Percentiles rank a stretch among this genome's conserved stretches.
Conservation (phyloP, 2,329 filamentous ascomycete species). For the Colletotrichum sp. region DNA sequence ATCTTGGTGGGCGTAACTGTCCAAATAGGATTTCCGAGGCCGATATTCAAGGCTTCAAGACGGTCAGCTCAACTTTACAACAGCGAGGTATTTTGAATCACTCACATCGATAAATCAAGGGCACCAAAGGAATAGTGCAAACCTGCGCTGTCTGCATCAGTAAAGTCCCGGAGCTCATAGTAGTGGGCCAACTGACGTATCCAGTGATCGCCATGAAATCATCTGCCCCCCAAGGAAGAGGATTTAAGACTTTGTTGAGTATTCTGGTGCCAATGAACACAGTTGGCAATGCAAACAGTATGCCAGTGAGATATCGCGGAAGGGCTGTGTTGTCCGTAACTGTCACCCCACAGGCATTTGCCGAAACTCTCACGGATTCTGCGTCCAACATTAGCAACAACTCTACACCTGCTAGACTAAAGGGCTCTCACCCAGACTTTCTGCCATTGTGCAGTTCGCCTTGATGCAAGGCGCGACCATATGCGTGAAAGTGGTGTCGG, state of each 20-base stretch:
- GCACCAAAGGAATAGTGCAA: background rate
- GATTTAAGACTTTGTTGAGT: background rate
- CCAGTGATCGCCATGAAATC: background rate
- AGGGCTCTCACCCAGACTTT: background rate
- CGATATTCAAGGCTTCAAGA: background rate
- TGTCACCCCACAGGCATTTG: background rate
- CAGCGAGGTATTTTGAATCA: rapidly evolving
- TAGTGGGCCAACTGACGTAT: background rate
- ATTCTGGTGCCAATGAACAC: background rate
- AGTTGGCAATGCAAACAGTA: background rate
- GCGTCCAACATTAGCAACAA: background rate
- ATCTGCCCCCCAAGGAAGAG: background rate
- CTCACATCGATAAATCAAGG: background rate
- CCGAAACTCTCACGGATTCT: background rate
- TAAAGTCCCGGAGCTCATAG: rapidly evolving
- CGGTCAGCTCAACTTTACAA: background rate
- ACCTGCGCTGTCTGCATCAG: background rate
- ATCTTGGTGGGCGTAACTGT: background rate
- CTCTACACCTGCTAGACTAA: background rate
- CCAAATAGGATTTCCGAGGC: background rate
- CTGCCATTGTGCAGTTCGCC: background rate
- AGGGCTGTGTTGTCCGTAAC: background rate
- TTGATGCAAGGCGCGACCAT: background rate
- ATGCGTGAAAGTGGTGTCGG: background rate
- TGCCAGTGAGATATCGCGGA: background rate